Evolutionary conservation across 1,284 basidiomycete species (phyloP).

Genomic region (Cryptococcus deneoformans): DNA sequence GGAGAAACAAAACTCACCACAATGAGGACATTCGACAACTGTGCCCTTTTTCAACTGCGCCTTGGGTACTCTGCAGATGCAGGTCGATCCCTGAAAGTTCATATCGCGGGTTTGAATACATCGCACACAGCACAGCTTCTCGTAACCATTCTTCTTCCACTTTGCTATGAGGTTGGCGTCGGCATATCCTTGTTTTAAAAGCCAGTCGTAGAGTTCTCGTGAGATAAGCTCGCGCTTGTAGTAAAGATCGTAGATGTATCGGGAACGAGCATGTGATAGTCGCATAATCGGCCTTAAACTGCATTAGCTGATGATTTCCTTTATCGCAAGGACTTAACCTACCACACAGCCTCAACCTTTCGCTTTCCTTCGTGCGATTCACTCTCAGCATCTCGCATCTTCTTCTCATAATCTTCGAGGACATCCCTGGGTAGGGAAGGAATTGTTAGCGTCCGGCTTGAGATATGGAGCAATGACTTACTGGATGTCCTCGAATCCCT

Average conservation of each 20-base stretch:
- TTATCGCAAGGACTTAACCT: slow-evolving; percentile 7
- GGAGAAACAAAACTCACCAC: slow-evolving; percentile 62
- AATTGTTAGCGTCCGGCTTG: neutral
- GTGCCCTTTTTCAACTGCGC: slow-evolving; percentile 85
- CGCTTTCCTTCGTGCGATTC: slow-evolving; percentile 97
- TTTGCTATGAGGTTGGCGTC: slow-evolving; percentile 97
- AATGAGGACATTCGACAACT: slow-evolving; percentile 96
- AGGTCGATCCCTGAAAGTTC: slow-evolving; percentile 99
- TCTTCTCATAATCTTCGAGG: slow-evolving; percentile 91
- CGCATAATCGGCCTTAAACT: slow-evolving; percentile 79
- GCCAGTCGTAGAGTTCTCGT: slow-evolving; percentile 94
- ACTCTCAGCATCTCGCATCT: slow-evolving; percentile 97
- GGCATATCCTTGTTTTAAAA: slow-evolving; percentile 95
- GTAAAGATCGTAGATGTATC: slow-evolving; percentile 98
- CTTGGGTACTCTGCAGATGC: slow-evolving; percentile 96
- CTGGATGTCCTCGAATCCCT: slow-evolving; percentile 97
- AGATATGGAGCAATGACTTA: slow-evolving; percentile 18
- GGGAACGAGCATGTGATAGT: slow-evolving; percentile 88
- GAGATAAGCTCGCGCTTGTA: slow-evolving; percentile 97
- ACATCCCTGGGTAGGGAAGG: slow-evolving; percentile 56
- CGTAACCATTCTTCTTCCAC: slow-evolving; percentile 97
- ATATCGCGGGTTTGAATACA: slow-evolving; percentile 99
- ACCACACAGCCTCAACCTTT: slow-evolving; percentile 94
- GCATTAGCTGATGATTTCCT: neutral
- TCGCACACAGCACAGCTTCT: slow-evolving; percentile 94